Evolutionary conservation across 345 rosid genomes (phyloP).

Genomic region (Rhizophora apiculata): DNA sequence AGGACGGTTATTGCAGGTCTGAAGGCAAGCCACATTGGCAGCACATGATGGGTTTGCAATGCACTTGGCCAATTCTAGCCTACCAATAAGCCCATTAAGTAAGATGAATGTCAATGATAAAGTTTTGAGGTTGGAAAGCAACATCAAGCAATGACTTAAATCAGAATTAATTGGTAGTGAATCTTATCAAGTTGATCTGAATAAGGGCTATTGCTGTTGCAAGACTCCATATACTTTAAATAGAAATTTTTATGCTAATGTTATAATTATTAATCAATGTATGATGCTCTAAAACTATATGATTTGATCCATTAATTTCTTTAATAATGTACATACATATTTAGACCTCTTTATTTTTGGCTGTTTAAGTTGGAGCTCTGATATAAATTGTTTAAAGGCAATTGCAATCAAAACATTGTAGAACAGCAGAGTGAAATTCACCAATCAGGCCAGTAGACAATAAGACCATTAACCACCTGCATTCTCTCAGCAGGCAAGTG

Average conservation of each 20-base stretch:
- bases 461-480: slow-evolving; percentile 53
- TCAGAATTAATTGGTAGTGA: background rate
- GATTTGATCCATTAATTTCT: no score
- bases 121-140: background rate
- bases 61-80: slow-evolving; percentile 93
- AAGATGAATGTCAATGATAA: slow-evolving; percentile 8
- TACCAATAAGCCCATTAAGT: slow-evolving; percentile 27
- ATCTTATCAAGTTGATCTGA: background rate
- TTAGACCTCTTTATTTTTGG: no score
- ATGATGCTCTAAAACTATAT: no score
- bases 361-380: no score
- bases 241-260: no score
- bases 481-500: slow-evolving; percentile 75
- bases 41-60: slow-evolving; percentile 89
- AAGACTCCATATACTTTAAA: no score
- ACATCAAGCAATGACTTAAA: background rate
- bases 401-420: background rate
- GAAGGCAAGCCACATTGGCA: slow-evolving; percentile 88
- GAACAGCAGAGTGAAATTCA: background rate
- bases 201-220: background rate
- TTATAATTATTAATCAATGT: no score
- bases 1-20: slow-evolving; percentile 91
- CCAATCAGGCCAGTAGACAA: background rate
- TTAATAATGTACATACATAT: no score
- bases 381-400: background rate